Evolutionary conservation across 371 early-diverging fungal genomes (phyloP).

Genomic region (Lichtheimia ornata): DNA sequence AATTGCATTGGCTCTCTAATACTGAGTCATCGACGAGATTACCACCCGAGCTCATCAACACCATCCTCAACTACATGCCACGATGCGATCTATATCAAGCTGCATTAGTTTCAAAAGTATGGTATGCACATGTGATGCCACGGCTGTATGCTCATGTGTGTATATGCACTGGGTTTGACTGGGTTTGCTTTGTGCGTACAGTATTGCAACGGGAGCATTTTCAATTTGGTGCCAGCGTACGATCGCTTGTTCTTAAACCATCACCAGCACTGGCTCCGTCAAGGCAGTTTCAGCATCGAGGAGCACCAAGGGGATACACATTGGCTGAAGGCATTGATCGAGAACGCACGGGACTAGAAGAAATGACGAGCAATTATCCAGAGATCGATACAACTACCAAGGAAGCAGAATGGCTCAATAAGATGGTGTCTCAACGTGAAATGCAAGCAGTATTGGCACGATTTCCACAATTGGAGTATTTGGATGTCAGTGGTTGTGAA

Average conservation of each 20-base stretch:
- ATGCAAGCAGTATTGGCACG: conserved; percentile 15
- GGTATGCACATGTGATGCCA: conserved; percentile 36
- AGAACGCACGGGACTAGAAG: conserved; percentile 36
- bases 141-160: conserved; percentile 34
- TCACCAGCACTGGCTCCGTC: conserved; percentile 35
- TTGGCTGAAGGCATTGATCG: conserved; percentile 27
- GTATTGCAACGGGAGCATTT: conserved; percentile 2
- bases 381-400: conserved; percentile 40
- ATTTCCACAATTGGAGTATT: conserved; percentile 24
- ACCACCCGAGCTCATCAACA: conserved; percentile 32
- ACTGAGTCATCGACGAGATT: conserved; percentile 5
- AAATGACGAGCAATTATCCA: conserved; percentile 28
- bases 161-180: conserved; percentile 33
- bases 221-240: conserved; percentile 9
- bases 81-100: conserved; percentile 25
- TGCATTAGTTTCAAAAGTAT: conserved; percentile 20
- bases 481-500: conserved; percentile 40
- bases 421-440: conserved; percentile 21
- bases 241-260: conserved; percentile 28
- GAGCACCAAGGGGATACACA: conserved; percentile 25
- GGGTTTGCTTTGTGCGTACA: conserved; percentile 23
- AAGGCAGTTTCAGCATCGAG: conserved; percentile 19
- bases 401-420: conserved; percentile 41
- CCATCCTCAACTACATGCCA: conserved; percentile 26
- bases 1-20: too few species aligned